Evolutionary conservation across 805 yeast genomes (phyloP).

Genomic region (Metschnikowia borealis): DNA sequence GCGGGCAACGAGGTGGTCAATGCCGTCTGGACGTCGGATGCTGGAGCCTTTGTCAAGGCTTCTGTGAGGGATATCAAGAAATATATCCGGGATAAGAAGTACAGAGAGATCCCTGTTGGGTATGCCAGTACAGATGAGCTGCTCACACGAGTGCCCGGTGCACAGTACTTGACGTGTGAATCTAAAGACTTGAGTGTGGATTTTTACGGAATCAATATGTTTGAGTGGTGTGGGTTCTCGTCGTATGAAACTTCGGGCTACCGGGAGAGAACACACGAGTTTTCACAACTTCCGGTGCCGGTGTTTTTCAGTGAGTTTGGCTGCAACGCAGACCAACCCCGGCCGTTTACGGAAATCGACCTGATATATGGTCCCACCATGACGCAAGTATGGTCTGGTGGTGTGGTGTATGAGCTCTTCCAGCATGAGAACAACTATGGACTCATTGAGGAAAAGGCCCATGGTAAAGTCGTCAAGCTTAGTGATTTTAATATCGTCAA

Average conservation of each 20-base stretch:
- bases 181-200: slow-evolving; percentile 19
- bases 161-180: slow-evolving; percentile 31
- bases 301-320: slow-evolving; percentile 39
- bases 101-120: slow-evolving; percentile 39
- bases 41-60: slow-evolving; percentile 35
- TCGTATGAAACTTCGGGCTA: slow-evolving; percentile 35
- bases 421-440: slow-evolving; percentile 35
- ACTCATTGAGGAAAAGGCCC: slow-evolving; percentile 25
- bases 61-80: slow-evolving; percentile 31
- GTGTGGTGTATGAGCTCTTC: slow-evolving; percentile 36
- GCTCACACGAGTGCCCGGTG: slow-evolving; percentile 23
- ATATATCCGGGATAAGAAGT: slow-evolving; percentile 25
- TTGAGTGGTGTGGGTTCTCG: slow-evolving; percentile 43
- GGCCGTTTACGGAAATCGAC: slow-evolving; percentile 39
- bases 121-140: slow-evolving; percentile 38
- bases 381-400: slow-evolving; percentile 39
- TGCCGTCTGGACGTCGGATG: slow-evolving; percentile 22
- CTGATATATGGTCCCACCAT: slow-evolving; percentile 30
- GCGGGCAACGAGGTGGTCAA: slow-evolving; percentile 42
- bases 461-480: slow-evolving; percentile 24
- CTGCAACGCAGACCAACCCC: slow-evolving; percentile 32
- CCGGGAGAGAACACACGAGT: slow-evolving; percentile 31
- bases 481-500: slow-evolving; percentile 33
- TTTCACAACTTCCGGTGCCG: slow-evolving; percentile 29
- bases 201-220: slow-evolving; percentile 36